These are phyloP conservation scores for Candida lessepsii DNA, from an alignment of 805 yeast species.

Conservation along the genomic window DNA sequence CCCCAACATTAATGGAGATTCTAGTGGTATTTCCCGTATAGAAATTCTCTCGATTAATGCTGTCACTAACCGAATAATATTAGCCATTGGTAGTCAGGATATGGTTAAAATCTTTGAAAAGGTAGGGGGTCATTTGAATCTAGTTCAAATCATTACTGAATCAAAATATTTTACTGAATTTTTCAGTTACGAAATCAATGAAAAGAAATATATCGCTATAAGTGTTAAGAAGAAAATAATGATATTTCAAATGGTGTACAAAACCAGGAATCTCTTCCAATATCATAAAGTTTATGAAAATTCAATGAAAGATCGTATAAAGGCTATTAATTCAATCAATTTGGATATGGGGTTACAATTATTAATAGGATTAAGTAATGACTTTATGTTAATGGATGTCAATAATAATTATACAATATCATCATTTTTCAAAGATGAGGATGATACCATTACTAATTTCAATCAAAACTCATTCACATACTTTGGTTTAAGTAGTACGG, in stretches of 20 bases:
- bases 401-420: constrained; percentile 9
- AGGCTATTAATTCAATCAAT: constrained; percentile 18
- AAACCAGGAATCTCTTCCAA: constrained; percentile 30
- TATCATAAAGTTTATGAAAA: constrained; percentile 25
- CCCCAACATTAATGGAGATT: constrained; percentile 18
- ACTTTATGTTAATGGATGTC: constrained; percentile 27
- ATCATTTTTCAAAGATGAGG: background rate
- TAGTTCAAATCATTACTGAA: constrained; percentile 30
- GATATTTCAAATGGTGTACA: constrained; percentile 26
- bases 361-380: constrained; percentile 25
- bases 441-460: constrained; percentile 14
- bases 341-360: constrained; percentile 15
- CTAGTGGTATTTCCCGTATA: constrained; percentile 11
- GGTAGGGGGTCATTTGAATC: constrained; percentile 34
- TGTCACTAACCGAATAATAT: constrained; percentile 19
- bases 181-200: constrained; percentile 19
- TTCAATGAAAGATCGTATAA: constrained; percentile 30
- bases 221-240: constrained; percentile 30
- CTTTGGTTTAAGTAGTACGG: constrained; percentile 33
- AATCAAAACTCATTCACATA: constrained; percentile 31
- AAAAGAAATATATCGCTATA: constrained; percentile 24
- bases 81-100: constrained; percentile 26
- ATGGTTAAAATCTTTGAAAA: constrained; percentile 25
- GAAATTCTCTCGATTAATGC: constrained; percentile 13
- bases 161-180: constrained; percentile 18